A percentile compares a stretch with the other conserved stretches of the same genome.
Conservation (phyloP, 306 rosid species). For the Acacia melanoxylon region DNA sequence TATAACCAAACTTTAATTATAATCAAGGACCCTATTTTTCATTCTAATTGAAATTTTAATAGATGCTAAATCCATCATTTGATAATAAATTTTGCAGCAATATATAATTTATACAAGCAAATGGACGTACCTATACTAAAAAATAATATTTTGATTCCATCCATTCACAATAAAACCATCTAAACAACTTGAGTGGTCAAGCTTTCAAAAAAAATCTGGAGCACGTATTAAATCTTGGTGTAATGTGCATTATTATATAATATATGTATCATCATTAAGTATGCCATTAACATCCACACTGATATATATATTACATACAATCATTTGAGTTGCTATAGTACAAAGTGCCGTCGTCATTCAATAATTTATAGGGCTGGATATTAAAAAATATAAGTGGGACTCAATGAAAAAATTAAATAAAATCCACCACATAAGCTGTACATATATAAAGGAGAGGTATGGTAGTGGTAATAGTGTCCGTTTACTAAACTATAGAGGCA, state of each 20-base stretch:
- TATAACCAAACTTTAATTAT: neutral
- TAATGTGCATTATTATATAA: neutral
- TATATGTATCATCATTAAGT: neutral
- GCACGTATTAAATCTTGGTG: neutral
- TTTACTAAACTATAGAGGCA: too few species aligned
- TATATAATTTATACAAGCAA: neutral
- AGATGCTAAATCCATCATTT: neutral
- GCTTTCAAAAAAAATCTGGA: neutral
- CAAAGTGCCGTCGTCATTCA: neutral
- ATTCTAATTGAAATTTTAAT: neutral
- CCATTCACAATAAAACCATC: neutral
- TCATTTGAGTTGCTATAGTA: neutral
- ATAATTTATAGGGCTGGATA: neutral
- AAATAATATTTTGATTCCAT: neutral
- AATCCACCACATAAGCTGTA: neutral
- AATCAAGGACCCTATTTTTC: neutral
- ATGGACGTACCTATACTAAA: neutral
- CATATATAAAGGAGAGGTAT: neutral
- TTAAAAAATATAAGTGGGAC: neutral
- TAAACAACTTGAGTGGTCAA: neutral
- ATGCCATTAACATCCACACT: neutral
- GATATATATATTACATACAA: neutral
- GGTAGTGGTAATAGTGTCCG: neutral
- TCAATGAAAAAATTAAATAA: neutral
- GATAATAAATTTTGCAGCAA: neutral